Percentiles rank a stretch among this genome's conserved stretches.
Evolutionary conservation across 768 basidiomycete genomes (phyloP).

Genomic region (Mycena metata): DNA sequence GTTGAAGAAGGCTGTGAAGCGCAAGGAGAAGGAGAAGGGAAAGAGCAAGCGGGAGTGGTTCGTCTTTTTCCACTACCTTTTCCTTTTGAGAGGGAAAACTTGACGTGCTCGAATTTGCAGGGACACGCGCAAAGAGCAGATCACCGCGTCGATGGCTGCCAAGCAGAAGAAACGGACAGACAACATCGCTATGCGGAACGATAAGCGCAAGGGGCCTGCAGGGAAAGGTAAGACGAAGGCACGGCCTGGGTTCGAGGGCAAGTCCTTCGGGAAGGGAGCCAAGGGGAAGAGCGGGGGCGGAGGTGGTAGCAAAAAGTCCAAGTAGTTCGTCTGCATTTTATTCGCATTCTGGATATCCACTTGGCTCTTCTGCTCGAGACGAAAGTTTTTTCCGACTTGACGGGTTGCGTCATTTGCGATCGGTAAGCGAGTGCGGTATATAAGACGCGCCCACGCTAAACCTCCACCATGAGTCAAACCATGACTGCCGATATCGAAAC

Average conservation of each 20-base stretch:
- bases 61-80: conserved; percentile 44
- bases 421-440: too few species aligned
- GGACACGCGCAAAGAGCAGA: conserved; percentile 88
- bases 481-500: too few species aligned
- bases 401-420: too few species aligned
- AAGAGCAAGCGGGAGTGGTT: conserved; percentile 92
- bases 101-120: conserved; percentile 54
- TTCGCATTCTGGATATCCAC: neutral
- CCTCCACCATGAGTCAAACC: too few species aligned
- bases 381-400: neutral
- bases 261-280: conserved; percentile 74
- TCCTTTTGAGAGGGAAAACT: neutral
- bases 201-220: conserved; percentile 67
- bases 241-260: conserved; percentile 91
- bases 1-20: conserved; percentile 93
- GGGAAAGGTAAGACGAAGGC: conserved; percentile 69
- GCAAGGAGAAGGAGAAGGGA: conserved; percentile 90
- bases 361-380: too few species aligned
- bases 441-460: too few species aligned
- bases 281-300: conserved; percentile 51
- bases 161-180: conserved; percentile 92
- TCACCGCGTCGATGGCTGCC: conserved; percentile 81
- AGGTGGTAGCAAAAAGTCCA: conserved; percentile 47
- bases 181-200: conserved; percentile 90
- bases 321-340: conserved; percentile 5